Conservation (phyloP, 2,329 filamentous ascomycete genomes). For the Trichoderma aggressivum region DNA sequence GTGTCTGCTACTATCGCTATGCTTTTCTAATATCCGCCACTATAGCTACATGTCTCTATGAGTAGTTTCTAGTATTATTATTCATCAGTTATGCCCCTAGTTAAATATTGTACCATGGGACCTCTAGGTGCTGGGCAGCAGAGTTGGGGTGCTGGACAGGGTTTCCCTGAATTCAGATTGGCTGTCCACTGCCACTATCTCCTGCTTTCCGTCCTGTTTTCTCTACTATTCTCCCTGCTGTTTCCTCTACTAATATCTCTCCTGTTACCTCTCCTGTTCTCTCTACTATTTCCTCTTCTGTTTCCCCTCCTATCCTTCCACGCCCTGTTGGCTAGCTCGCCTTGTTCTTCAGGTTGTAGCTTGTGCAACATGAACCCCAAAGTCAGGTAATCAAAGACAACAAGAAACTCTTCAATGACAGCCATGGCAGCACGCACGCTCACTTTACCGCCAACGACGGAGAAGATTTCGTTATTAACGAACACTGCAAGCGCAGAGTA, state of each 20-base stretch:
- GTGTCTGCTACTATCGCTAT: no score
- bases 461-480: constrained; percentile 41
- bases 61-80: no score
- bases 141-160: no score
- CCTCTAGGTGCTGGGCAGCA: no score
- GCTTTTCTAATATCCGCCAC: no score
- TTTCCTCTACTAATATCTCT: not conserved
- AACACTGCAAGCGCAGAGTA: constrained; percentile 47
- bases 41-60: no score
- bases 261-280: not conserved
- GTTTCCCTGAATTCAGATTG: no score
- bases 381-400: constrained; percentile 41
- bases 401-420: constrained; percentile 48
- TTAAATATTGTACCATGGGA: no score
- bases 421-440: constrained; percentile 44
- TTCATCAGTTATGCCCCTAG: no score
- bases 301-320: constrained; percentile 5
- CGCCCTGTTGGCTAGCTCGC: not conserved
- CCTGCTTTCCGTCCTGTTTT: not conserved
- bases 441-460: constrained; percentile 36
- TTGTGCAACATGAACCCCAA: constrained; percentile 40
- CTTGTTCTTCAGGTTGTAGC: constrained; percentile 10
- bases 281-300: not conserved
- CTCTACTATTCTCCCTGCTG: not conserved
- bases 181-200: not conserved